Conservation (phyloP, 306 rosid genomes). For the Sophora flavescens region DNA sequence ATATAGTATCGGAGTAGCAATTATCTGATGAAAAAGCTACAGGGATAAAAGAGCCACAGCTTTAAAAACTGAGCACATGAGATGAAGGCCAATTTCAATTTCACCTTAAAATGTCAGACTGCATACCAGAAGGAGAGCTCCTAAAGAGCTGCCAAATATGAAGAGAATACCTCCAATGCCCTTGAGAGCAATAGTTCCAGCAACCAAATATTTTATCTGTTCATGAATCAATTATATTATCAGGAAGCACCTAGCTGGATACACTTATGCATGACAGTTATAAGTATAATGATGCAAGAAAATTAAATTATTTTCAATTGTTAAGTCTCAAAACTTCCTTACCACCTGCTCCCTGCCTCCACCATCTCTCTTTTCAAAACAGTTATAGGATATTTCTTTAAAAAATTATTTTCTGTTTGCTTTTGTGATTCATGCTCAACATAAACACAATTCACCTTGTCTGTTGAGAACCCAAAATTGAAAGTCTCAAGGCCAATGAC, state of each 20-base stretch:
- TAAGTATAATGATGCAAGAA: constrained; percentile 27
- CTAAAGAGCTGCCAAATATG: constrained; percentile 59
- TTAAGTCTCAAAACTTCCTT: constrained; percentile 29
- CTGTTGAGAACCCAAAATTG: constrained; percentile 18
- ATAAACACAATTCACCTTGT: constrained; percentile 15
- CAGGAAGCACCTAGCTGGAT: constrained; percentile 25
- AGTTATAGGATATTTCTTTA: not conserved
- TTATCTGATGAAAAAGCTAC: constrained; percentile 67
- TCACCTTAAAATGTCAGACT: constrained; percentile 16
- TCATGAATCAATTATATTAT: constrained; percentile 39
- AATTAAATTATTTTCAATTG: constrained; percentile 28
- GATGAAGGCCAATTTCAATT: constrained; percentile 25
- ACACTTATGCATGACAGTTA: constrained; percentile 28
- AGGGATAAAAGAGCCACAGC: constrained; percentile 15
- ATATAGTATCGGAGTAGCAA: constrained; percentile 57
- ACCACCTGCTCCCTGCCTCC: constrained; percentile 21
- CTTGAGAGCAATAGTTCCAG: constrained; percentile 59
- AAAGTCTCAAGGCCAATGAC: constrained; percentile 30
- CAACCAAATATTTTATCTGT: constrained; percentile 57
- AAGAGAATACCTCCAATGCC: constrained; percentile 65
- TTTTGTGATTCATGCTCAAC: constrained; percentile 10
- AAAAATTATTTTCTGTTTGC: not conserved
- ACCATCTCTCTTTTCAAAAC: constrained; percentile 31
- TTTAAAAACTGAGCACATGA: constrained; percentile 28
- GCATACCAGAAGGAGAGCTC: constrained; percentile 70